A percentile compares a stretch with the other conserved stretches of the same genome.
Conservation (phyloP, 352 stramenopile species). For the Phytopythium mirpurense region DNA sequence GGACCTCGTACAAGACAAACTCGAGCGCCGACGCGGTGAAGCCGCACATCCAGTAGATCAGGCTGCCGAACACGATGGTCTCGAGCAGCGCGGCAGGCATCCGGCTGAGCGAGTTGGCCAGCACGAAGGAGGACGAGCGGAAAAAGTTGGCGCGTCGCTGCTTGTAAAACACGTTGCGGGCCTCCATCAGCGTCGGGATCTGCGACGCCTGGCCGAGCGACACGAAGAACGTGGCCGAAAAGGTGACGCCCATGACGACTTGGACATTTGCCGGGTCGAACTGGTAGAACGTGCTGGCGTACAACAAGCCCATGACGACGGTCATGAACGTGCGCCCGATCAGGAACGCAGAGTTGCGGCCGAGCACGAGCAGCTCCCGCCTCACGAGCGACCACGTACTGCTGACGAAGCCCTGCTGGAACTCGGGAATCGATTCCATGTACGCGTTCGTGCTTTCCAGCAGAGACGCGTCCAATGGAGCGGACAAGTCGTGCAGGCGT, state of each 20-base stretch:
- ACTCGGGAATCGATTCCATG: slow-evolving; percentile 61
- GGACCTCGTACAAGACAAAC: slow-evolving; percentile 35
- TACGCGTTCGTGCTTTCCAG: slow-evolving; percentile 49
- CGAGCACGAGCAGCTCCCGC: slow-evolving; percentile 54
- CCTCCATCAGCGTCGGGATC: slow-evolving; percentile 71
- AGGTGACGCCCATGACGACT: slow-evolving; percentile 71
- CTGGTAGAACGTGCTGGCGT: slow-evolving; percentile 38
- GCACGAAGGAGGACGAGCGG: slow-evolving; percentile 60
- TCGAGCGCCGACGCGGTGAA: slow-evolving; percentile 21
- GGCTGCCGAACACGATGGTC: slow-evolving; percentile 63
- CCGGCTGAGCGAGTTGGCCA: slow-evolving; percentile 34
- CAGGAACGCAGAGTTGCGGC: slow-evolving; percentile 31
- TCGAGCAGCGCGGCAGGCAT: slow-evolving; percentile 46
- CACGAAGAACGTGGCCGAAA: slow-evolving; percentile 74
- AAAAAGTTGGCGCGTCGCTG: slow-evolving; percentile 43
- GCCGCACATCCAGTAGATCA: slow-evolving; percentile 82
- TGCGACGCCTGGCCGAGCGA: slow-evolving; percentile 61
- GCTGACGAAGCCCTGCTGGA: slow-evolving; percentile 23
- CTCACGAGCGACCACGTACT: slow-evolving; percentile 26
- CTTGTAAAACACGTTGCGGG: slow-evolving; percentile 47
- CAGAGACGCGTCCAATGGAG: slow-evolving; percentile 10
- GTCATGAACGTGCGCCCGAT: slow-evolving; percentile 35
- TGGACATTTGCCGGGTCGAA: slow-evolving; percentile 31
- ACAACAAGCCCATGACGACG: slow-evolving; percentile 38
- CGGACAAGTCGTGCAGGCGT: slow-evolving; percentile 14